A percentile compares a stretch with the other conserved stretches of the same genome.
phyloP scores from a whole-genome alignment of 202 grass and related monocot genomes.

The Hordeum pubiflorum region DNA sequence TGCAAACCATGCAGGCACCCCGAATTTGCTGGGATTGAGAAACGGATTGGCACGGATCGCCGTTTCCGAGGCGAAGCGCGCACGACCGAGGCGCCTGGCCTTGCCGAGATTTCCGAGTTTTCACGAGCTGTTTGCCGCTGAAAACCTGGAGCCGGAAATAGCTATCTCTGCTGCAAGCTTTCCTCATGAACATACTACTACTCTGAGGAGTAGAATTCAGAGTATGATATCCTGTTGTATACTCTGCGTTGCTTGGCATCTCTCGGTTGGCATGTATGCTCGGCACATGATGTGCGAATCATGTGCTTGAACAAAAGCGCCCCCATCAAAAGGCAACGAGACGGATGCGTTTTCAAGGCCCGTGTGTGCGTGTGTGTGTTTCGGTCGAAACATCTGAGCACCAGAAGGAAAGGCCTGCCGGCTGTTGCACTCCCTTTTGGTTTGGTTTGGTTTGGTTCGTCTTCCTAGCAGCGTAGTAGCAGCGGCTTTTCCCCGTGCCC shows the following conservation, averaged over 20 bases:
- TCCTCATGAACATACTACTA: too few species aligned
- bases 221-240: neutral
- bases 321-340: neutral
- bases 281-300: neutral
- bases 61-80: neutral
- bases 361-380: neutral
- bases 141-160: neutral
- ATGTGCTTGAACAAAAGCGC: neutral
- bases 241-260: neutral
- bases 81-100: neutral
- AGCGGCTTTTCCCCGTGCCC: neutral
- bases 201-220: neutral
- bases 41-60: slow-evolving; percentile 4
- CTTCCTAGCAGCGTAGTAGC: neutral
- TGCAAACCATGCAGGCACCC: neutral
- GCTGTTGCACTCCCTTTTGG: neutral
- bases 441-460: neutral
- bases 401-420: neutral
- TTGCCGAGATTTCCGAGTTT: neutral
- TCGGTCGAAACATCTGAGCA: neutral
- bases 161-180: neutral
- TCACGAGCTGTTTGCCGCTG: neutral
- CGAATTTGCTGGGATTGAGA: neutral
- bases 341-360: neutral
- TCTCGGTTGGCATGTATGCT: neutral